Evolutionary conservation across 2,329 filamentous ascomycete genomes (phyloP).

Genomic region (Plectosphaerella cucumerina): DNA sequence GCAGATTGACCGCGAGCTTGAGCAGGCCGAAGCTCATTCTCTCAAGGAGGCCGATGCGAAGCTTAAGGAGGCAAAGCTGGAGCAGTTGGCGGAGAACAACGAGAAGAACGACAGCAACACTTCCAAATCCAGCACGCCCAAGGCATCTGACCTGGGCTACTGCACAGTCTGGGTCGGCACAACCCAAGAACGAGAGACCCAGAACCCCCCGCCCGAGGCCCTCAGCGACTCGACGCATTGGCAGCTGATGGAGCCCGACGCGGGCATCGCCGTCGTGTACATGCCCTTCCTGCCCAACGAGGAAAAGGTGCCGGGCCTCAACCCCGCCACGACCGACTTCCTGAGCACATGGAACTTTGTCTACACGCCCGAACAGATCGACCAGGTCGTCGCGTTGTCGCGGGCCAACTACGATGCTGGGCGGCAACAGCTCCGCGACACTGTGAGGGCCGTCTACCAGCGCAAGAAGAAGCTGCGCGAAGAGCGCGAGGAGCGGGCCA

Average conservation of each 20-base stretch:
- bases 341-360: constrained; percentile 98
- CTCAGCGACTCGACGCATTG: constrained; percentile 64
- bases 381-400: constrained; percentile 77
- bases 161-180: constrained; percentile 95
- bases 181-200: constrained; percentile 64
- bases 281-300: constrained; percentile 80
- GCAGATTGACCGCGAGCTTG: constrained; percentile 61
- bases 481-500: constrained; percentile 39
- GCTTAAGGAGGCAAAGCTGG: constrained; percentile 53
- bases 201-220: constrained; percentile 46
- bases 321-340: constrained; percentile 78
- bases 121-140: constrained; percentile 36
- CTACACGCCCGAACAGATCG: constrained; percentile 86
- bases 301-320: constrained; percentile 71
- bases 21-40: constrained; percentile 60
- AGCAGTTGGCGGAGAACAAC: constrained; percentile 29
- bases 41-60: constrained; percentile 59
- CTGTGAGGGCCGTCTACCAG: constrained; percentile 87
- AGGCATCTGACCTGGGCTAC: constrained; percentile 68
- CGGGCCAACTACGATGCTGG: constrained; percentile 85
- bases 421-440: constrained; percentile 69
- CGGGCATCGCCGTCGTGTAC: constrained; percentile 86
- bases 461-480: constrained; percentile 72
- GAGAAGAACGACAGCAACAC: constrained; percentile 25
- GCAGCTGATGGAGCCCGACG: constrained; percentile 68